Evolutionary conservation across 352 stramenopile species (phyloP).

Genomic region (Pythium grandisporangium): DNA sequence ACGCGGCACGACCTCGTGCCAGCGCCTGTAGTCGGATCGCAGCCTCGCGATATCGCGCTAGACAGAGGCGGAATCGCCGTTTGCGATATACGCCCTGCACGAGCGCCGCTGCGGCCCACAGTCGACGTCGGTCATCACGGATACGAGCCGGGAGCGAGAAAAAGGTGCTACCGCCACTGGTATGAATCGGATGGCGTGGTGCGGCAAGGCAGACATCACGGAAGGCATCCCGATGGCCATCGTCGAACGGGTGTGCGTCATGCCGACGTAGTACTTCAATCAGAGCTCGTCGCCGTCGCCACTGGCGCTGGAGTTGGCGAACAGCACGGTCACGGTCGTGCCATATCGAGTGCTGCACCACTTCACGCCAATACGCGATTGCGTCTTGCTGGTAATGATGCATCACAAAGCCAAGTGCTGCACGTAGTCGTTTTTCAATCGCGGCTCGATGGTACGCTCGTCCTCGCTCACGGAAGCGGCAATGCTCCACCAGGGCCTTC

Average conservation of each 20-base stretch:
- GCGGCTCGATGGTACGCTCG: conserved; percentile 52
- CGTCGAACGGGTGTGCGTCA: conserved; percentile 27
- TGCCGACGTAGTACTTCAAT: conserved; percentile 32
- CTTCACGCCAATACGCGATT: conserved; percentile 40
- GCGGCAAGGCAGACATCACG: conserved; percentile 51
- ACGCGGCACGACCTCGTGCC: conserved; percentile 37
- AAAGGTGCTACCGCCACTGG: conserved; percentile 13
- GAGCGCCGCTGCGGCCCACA: conserved; percentile 45
- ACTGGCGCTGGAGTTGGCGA: conserved; percentile 42
- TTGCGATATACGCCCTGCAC: conserved; percentile 50
- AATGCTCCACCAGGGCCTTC: conserved; percentile 68
- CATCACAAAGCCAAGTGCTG: conserved; percentile 63
- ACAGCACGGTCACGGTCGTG: conserved; percentile 33
- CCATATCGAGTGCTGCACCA: conserved; percentile 53
- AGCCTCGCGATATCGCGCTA: conserved; percentile 39
- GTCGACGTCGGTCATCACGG: conserved; percentile 34
- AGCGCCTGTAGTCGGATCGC: conserved; percentile 51
- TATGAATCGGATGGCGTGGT: too few species aligned
- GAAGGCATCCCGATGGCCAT: conserved; percentile 22
- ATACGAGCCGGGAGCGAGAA: conserved; percentile 44
- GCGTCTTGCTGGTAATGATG: conserved; percentile 55
- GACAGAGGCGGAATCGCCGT: conserved; percentile 39
- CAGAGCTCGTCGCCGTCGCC: conserved; percentile 26
- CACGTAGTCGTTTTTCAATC: conserved; percentile 41
- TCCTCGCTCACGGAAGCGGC: conserved; percentile 39